Conservation (phyloP, 805 yeast species). For the Deakozyma indianensis region DNA sequence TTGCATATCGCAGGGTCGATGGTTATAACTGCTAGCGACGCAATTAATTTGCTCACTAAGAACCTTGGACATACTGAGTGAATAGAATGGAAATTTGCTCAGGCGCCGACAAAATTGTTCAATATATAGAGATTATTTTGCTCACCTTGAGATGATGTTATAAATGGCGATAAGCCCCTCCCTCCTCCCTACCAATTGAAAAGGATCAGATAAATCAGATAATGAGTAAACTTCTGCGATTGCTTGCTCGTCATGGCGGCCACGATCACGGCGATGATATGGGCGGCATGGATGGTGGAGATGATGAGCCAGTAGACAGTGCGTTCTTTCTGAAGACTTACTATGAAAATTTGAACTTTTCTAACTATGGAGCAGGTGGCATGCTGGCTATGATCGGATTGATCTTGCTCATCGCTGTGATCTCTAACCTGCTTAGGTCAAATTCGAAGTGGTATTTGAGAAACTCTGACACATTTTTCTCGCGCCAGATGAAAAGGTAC, state of each 20-base stretch:
- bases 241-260: not conserved
- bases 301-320: not conserved
- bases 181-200: too few species aligned
- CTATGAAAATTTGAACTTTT: not conserved
- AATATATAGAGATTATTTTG: too few species aligned
- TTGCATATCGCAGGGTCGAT: too few species aligned
- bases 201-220: too few species aligned
- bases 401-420: not conserved
- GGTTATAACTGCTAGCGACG: too few species aligned
- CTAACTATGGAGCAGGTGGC: not conserved
- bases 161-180: too few species aligned
- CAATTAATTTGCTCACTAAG: too few species aligned
- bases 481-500: not conserved
- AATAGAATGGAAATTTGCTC: too few species aligned
- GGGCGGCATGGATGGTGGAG: not conserved
- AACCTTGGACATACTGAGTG: too few species aligned
- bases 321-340: not conserved
- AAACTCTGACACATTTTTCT: not conserved
- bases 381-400: not conserved
- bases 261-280: not conserved
- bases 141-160: too few species aligned
- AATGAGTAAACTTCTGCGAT: not conserved
- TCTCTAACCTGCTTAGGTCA: not conserved
- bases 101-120: too few species aligned
- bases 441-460: not conserved